Conservation (phyloP, 78 protist species). For the Chrysochromulina tobinii region DNA sequence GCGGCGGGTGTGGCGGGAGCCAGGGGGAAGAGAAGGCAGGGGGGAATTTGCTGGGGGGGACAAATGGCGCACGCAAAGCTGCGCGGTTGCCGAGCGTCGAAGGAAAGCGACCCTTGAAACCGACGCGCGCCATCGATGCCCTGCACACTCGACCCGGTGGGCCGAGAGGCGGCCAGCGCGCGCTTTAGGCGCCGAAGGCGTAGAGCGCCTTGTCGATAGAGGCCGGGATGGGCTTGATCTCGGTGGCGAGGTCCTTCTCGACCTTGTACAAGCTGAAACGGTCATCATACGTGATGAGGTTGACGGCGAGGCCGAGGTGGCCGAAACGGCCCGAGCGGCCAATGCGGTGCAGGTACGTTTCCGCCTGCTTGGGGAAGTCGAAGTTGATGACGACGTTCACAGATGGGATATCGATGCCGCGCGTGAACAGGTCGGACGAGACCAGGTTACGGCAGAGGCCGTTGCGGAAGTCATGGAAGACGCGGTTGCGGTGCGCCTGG, state of each 20-base stretch:
- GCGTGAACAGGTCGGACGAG: slow-evolving; percentile 72
- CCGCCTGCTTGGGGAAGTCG: slow-evolving; percentile 94
- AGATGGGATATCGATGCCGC: slow-evolving; percentile 93
- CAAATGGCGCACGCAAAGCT: too few species aligned
- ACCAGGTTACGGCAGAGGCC: slow-evolving; percentile 97
- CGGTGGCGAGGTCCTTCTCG: slow-evolving; percentile 96
- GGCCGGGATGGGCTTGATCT: slow-evolving; percentile 94
- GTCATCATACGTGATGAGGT: slow-evolving; percentile 96
- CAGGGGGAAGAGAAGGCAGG: too few species aligned
- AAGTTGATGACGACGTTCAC: slow-evolving; percentile 99
- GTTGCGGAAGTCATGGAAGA: slow-evolving; percentile 96
- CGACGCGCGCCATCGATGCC: too few species aligned
- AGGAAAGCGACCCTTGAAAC: too few species aligned
- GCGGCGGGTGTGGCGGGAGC: too few species aligned
- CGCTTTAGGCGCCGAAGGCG: background rate
- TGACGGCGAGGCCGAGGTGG: slow-evolving; percentile 97
- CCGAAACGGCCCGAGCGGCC: slow-evolving; percentile 99
- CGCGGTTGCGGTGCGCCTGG: slow-evolving; percentile 95
- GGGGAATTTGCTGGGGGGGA: too few species aligned
- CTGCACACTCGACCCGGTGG: too few species aligned
- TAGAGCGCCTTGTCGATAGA: slow-evolving; percentile 1
- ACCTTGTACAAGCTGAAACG: slow-evolving; percentile 84
- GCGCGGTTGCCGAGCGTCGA: too few species aligned
- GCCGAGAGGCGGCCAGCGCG: too few species aligned
- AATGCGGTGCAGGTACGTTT: slow-evolving; percentile 97